Base-by-base conservation (phyloP, 1,284 basidiomycete genomes). In the Tranzscheliella williamsii region DNA sequence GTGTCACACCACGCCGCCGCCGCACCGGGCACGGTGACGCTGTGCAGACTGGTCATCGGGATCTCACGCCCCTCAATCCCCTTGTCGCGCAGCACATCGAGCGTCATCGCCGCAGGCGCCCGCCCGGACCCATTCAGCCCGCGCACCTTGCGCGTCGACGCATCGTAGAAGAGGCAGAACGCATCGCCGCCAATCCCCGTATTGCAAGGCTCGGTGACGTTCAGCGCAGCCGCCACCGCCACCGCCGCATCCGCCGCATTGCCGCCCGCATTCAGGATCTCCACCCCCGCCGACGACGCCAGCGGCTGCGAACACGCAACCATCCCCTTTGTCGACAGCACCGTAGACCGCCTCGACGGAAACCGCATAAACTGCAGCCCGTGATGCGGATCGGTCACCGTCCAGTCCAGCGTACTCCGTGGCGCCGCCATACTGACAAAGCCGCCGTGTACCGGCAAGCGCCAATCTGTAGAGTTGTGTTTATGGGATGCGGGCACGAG, bases 1-100 rank as follows among this genome's bases (percentile, higher is more conserved):
- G 91, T 89, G 77, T 95, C 94, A 24, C 89, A 82, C 92, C 93
- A 97, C 11, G 90, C 90, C 17, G 91, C 90, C 1, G 92, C 89
- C 16, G 90, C 88, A 36, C 93, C 91, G 54, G 94, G 94, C 3
- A 96, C 91, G 0, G 94, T 97, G 5, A 92, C 92, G 12, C 87
- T 83, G 75, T 94, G 93, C 30, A 94, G 79, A 60, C 73, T 73
- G 46, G 50, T 62, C 13, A 64, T 43, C 12, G 75, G 75, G 24
- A 80, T 77, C 26, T 78, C 81, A 32, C 78, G 71, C 1, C 87
- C 87, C 0, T 79, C 83, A 42, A 93, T 78, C 22, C 93, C 92
- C 30, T 84, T 84, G 36, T 81, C 79, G 17, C 86, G 85, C 21
- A 86, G 79, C 75, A 91, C 83, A 26, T 91, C 87, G 26, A 96